Base-by-base conservation (phyloP, 1,284 basidiomycete genomes). In the Leucoagaricus sp. region DNA sequence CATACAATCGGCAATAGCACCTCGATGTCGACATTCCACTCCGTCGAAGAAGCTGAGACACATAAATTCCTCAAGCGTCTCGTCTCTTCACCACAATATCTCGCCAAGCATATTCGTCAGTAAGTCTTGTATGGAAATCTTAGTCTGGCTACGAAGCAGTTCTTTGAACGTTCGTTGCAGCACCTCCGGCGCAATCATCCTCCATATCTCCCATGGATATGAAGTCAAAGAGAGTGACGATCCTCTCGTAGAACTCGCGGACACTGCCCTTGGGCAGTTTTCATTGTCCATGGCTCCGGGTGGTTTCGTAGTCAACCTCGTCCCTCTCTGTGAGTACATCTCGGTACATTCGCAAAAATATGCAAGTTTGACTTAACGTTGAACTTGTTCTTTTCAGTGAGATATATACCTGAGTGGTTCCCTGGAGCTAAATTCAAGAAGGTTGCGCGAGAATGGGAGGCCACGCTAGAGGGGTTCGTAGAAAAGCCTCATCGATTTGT, bases 201-300 rank as follows among this genome's bases (percentile, higher is more conserved):
- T 83, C 36, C 76, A 75, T 34, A 78, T 84, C 6, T 75, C 79
- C 0, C 76, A 84, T 61, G 82, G 82, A 3, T 84, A 84, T 58
- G 65, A 75, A 31, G 66, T 72, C 28, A 58, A 69, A 49, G 71
- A 76, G 51, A 69, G 73, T 19, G 61, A 73, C 3, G 83, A 84
- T 55, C 79, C 78, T 0, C 72, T 83, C 36, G 67, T 84, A 2
- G 64, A 69, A 23, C 67, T 81, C 15, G 81, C 76, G 0, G 74
- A 82, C 42, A 58, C 61, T 29, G 75, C 74, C 0, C 71, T 73
- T 0, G 70, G 74, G 10, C 75, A 79, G 57, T 82, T 83, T 53
- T 75, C 77, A 0, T 58, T 65, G 2, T 71, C 78, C 13, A 77
- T 75, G 0, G 69, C 71, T 12, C 73, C 74, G 8, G 75, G 76